Evolutionary conservation across 495 filamentous ascomycete species (phyloP).

Genomic region (Hypoxylon trugodes): DNA sequence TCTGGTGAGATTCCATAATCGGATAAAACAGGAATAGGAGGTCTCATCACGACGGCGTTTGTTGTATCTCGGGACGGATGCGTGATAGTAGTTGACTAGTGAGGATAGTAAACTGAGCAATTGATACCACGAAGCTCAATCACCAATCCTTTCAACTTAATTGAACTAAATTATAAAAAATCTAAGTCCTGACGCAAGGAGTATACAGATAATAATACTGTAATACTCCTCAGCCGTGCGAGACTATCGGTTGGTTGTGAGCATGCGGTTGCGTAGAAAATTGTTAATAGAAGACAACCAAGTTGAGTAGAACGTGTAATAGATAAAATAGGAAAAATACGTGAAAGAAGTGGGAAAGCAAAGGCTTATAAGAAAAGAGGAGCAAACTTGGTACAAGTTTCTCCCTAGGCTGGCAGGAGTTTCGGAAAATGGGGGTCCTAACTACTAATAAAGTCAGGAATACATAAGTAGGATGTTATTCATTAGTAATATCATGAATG

Average conservation of each 20-base stretch:
- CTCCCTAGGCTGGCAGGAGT: constrained; percentile 1
- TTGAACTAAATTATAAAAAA: constrained; percentile 28
- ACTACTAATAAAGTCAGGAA: constrained; percentile 4
- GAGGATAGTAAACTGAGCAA: background rate
- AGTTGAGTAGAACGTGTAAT: background rate
- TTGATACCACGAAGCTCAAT: background rate
- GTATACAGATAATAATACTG: constrained; percentile 64
- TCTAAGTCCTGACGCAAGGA: constrained; percentile 67
- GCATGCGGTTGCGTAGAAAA: constrained; percentile 42
- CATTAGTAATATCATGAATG: constrained; percentile 38
- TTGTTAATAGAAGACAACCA: constrained; percentile 8
- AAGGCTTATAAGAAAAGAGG: constrained; percentile 11
- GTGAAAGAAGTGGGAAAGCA: constrained; percentile 2
- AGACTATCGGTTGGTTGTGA: constrained; percentile 41
- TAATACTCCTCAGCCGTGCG: constrained; percentile 70
- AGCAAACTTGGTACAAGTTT: constrained; percentile 8
- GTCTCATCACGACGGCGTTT: constrained; percentile 70
- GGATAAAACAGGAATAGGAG: constrained; percentile 76
- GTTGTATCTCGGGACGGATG: constrained; percentile 6
- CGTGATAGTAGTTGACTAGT: background rate
- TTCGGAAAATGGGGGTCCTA: constrained; percentile 16
- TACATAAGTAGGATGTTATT: background rate
- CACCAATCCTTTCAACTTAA: constrained; percentile 1
- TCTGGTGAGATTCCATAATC: constrained; percentile 89
- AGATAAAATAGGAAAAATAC: background rate